These are phyloP conservation scores for Solanum hybrid DNA, from an alignment of 305 asterid genomes.

Conservation along the genomic window DNA sequence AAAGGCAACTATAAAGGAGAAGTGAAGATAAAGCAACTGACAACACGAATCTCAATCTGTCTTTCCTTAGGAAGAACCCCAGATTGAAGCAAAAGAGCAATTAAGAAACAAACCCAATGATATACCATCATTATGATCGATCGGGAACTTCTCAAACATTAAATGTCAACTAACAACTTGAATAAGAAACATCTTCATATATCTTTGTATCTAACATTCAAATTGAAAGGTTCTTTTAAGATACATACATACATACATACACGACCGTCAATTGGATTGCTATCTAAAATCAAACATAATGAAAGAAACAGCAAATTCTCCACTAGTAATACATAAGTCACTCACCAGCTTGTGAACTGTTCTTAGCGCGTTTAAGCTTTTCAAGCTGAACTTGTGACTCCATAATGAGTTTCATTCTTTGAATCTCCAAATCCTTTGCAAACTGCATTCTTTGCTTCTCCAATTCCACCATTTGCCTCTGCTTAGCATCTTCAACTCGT, in stretches of 20 bases:
- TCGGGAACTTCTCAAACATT: background rate
- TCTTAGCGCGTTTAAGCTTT: constrained; percentile 52
- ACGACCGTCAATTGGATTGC: background rate
- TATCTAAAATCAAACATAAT: background rate
- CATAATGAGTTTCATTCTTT: constrained; percentile 73
- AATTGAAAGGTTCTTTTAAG: background rate
- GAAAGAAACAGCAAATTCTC: background rate
- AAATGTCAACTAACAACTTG: background rate
- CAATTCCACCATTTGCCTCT: constrained; percentile 78
- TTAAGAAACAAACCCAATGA: background rate
- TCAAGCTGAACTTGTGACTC: constrained; percentile 73
- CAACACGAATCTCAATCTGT: background rate
- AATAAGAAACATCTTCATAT: background rate
- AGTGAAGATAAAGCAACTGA: background rate
- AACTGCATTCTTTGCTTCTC: constrained; percentile 91
- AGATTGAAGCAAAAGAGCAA: background rate
- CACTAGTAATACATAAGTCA: background rate
- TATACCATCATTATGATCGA: background rate
- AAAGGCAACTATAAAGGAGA: background rate
- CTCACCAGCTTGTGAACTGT: constrained; percentile 47
- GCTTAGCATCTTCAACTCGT: constrained; percentile 78
- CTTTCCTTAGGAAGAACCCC: background rate
- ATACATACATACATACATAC: background rate
- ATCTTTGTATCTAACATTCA: background rate
- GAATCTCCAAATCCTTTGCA: constrained; percentile 80